A percentile compares a stretch with the other conserved stretches of the same genome.
phyloP scores from a whole-genome alignment of 2,329 filamentous ascomycete genomes.

The Chaetomiaceae sp. region DNA sequence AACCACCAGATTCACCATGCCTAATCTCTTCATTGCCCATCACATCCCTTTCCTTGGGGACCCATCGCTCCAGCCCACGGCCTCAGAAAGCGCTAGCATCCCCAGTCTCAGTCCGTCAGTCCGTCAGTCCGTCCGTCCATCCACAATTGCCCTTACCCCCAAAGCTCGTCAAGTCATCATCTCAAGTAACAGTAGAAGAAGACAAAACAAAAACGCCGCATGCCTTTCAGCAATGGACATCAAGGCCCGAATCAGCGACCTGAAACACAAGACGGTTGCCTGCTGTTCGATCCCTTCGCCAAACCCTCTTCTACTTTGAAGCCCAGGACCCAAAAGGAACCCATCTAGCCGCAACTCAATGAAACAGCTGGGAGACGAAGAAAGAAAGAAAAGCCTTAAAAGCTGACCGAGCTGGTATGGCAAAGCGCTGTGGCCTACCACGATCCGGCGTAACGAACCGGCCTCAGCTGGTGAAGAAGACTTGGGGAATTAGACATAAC shows the following conservation, averaged over 20 bases:
- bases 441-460: background rate
- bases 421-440: background rate
- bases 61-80: too few relatives aligned
- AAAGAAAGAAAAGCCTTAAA: constrained; percentile 9
- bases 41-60: too few relatives aligned
- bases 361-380: background rate
- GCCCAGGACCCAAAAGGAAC: background rate
- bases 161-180: constrained; percentile 24
- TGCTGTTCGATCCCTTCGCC: constrained; percentile 1
- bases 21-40: too few relatives aligned
- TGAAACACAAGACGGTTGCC: constrained; percentile 8
- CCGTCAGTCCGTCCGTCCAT: constrained; percentile 13
- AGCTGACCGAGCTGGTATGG: constrained; percentile 6
- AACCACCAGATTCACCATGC: too few relatives aligned
- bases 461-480: constrained; percentile 1
- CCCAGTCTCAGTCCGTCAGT: constrained; percentile 16
- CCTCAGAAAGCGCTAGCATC: constrained; percentile 5
- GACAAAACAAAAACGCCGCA: constrained; percentile 8
- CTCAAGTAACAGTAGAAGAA: constrained; percentile 6
- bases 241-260: constrained; percentile 4
- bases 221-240: constrained; percentile 4
- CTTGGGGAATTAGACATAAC: constrained; percentile 16
- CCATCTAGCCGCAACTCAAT: constrained; percentile 10
- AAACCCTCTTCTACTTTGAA: constrained; percentile 1
- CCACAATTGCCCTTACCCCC: constrained; percentile 8